Conservation (phyloP, 2,329 filamentous ascomycete species). For the Claviceps monticola region DNA sequence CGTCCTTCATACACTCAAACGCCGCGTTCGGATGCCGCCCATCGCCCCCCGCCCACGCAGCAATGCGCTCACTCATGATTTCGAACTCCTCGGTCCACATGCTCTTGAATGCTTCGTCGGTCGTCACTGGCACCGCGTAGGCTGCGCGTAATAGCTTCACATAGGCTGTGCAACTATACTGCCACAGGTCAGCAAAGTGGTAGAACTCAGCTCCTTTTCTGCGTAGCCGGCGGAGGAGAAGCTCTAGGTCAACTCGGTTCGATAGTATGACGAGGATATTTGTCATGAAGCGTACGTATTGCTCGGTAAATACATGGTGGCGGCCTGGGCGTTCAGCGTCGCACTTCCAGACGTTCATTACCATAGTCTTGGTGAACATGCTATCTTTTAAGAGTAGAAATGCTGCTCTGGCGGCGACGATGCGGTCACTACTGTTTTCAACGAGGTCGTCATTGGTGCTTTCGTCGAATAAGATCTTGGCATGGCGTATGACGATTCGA, state of each 20-base stretch:
- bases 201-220: conserved; percentile 68
- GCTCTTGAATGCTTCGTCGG: conserved; percentile 42
- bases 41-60: conserved; percentile 36
- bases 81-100: conserved; percentile 43
- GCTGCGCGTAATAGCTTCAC: conserved; percentile 36
- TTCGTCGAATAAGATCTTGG: conserved; percentile 39
- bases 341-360: conserved; percentile 88
- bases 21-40: conserved; percentile 23
- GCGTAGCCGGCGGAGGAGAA: conserved; percentile 63
- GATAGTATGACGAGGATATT: conserved; percentile 58
- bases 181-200: conserved; percentile 47
- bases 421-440: conserved; percentile 22
- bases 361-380: conserved; percentile 88
- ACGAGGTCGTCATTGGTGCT: conserved; percentile 19
- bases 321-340: conserved; percentile 71
- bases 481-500: conserved; percentile 68
- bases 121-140: conserved; percentile 29
- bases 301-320: conserved; percentile 83
- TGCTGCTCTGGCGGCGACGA: conserved; percentile 61
- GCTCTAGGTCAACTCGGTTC: conserved; percentile 64
- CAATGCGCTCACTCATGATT: conserved; percentile 38
- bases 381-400: conserved; percentile 59
- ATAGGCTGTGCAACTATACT: conserved; percentile 39
- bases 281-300: conserved; percentile 74
- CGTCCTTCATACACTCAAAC: conserved; percentile 42